phyloP scores from a whole-genome alignment of 345 rosid genomes.

The Ceriops zippeliana region DNA sequence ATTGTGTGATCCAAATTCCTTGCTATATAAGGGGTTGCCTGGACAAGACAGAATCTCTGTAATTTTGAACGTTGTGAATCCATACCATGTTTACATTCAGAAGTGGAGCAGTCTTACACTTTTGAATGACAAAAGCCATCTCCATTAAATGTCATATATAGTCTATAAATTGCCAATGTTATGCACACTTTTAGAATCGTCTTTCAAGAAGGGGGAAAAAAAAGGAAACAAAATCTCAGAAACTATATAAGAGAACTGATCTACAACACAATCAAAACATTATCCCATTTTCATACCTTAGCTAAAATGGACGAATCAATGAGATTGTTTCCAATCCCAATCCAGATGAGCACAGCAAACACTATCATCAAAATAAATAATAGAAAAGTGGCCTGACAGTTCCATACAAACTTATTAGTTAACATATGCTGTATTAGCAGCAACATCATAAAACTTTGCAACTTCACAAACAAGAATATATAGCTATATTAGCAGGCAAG shows the following conservation, averaged over 20 bases:
- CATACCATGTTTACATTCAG: too few species aligned
- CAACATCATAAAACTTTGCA: not conserved
- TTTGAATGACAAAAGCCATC: too few species aligned
- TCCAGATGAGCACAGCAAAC: slow-evolving; percentile 53
- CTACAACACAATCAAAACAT: slow-evolving; percentile 6
- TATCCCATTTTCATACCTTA: slow-evolving; percentile 35
- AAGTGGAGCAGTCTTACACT: too few species aligned
- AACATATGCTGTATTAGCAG: too few species aligned
- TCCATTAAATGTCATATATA: too few species aligned
- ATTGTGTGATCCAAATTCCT: too few species aligned
- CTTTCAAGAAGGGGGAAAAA: not conserved
- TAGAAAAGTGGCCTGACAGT: slow-evolving; percentile 41
- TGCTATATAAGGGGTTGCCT: too few species aligned
- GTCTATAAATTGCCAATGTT: too few species aligned
- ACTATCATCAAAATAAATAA: slow-evolving; percentile 42
- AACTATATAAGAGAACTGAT: not conserved
- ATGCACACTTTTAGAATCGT: too few species aligned
- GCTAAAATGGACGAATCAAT: slow-evolving; percentile 44
- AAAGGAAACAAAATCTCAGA: not conserved
- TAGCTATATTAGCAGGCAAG: not conserved
- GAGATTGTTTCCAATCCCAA: slow-evolving; percentile 41
- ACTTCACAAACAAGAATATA: not conserved
- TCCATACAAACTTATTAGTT: slow-evolving; percentile 4
- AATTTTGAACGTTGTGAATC: too few species aligned
- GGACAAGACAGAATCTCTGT: too few species aligned